These are phyloP conservation scores for Rhizophora apiculata DNA, from an alignment of 345 rosid species.

Conservation along the genomic window DNA sequence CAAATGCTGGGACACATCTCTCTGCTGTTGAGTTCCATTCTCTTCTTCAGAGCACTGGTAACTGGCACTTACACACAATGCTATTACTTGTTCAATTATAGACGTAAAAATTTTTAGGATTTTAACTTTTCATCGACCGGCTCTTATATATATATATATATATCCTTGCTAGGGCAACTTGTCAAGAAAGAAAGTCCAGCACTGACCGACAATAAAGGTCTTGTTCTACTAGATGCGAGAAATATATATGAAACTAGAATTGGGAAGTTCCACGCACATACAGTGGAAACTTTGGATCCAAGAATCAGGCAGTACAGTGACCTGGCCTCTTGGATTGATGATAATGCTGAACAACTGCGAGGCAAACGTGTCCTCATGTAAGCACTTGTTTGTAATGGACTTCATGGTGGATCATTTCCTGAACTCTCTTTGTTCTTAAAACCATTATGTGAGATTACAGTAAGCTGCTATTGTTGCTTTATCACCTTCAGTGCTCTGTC, in stretches of 20 bases:
- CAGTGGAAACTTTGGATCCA: conserved; percentile 79
- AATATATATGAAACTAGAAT: conserved; percentile 91
- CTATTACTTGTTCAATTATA: background rate
- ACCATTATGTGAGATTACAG: background rate
- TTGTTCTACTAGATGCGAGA: conserved; percentile 85
- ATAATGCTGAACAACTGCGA: conserved; percentile 55
- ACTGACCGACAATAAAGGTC: conserved; percentile 30
- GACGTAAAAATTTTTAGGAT: background rate
- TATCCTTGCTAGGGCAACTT: conserved; percentile 29
- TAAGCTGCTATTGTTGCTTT: background rate
- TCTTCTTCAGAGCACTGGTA: conserved; percentile 63
- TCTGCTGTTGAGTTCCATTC: conserved; percentile 87
- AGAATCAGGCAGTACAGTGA: conserved; percentile 90
- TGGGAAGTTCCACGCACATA: conserved; percentile 64
- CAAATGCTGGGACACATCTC: conserved; percentile 81
- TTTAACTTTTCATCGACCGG: background rate
- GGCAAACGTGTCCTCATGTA: conserved; percentile 83
- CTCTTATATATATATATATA: conserved; percentile 9
- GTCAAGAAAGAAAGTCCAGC: conserved; percentile 22
- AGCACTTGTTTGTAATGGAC: conserved; percentile 23
- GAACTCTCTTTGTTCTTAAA: conserved; percentile 1
- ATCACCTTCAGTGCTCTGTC: background rate
- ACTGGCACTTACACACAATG: background rate
- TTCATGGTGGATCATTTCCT: background rate
- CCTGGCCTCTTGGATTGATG: conserved; percentile 81